phyloP scores from a whole-genome alignment of 2,329 filamentous ascomycete genomes.

The Phoma sp. region DNA sequence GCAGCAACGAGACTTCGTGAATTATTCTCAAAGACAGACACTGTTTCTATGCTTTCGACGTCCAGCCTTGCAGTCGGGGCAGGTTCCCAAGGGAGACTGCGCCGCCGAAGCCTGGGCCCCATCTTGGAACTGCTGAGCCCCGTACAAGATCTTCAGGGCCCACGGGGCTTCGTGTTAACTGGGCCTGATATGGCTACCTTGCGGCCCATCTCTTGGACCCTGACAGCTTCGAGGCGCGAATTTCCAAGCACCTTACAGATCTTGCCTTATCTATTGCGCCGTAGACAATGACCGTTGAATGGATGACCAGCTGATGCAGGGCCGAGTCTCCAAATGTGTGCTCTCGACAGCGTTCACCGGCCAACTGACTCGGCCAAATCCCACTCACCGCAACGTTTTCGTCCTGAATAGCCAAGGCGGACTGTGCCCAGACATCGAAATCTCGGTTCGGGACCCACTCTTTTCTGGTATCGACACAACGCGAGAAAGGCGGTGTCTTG shows the following conservation, averaged over 20 bases:
- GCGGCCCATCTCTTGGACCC: slow-evolving; percentile 27
- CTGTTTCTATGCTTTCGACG: background rate
- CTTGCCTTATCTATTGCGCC: background rate
- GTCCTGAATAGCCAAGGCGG: slow-evolving; percentile 19
- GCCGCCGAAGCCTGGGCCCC: slow-evolving; percentile 16
- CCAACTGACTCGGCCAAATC: slow-evolving; percentile 1
- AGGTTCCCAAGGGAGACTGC: background rate
- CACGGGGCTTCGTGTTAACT: slow-evolving; percentile 23
- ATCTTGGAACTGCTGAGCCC: slow-evolving; percentile 21
- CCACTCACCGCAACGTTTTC: slow-evolving; percentile 18
- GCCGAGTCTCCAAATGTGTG: background rate
- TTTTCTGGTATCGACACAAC: slow-evolving; percentile 17
- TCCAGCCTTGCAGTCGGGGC: slow-evolving; percentile 10
- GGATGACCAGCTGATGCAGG: background rate
- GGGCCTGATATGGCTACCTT: slow-evolving; percentile 25
- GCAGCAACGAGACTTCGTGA: background rate
- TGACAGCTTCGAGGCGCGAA: slow-evolving; percentile 8
- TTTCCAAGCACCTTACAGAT: background rate
- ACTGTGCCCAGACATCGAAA: slow-evolving; percentile 30
- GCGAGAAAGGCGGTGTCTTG: slow-evolving; percentile 32
- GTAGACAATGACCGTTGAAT: background rate
- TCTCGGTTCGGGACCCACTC: slow-evolving; percentile 28
- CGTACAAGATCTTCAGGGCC: slow-evolving; percentile 24
- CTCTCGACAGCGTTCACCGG: background rate
- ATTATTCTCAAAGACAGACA: background rate